These are phyloP conservation scores for Fusarium sp. DNA, from an alignment of 2,329 filamentous ascomycete genomes.

Conservation along the genomic window DNA sequence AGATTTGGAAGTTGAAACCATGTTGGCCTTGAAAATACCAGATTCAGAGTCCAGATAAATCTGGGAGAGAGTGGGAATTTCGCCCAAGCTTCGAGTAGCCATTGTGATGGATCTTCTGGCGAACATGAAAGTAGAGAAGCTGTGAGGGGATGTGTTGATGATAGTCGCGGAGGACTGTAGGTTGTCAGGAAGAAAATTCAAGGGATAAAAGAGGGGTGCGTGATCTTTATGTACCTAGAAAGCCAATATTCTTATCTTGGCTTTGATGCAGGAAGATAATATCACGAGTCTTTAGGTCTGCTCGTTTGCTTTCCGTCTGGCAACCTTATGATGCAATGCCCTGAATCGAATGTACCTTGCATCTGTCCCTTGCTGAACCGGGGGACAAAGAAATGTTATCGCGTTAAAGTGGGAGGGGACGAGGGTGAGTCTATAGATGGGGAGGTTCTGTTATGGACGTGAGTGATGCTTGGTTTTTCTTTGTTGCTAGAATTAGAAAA, in stretches of 20 bases:
- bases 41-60: conserved; percentile 68
- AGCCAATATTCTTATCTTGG: not conserved
- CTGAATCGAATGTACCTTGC: not conserved
- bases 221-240: not conserved
- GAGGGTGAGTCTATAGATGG: not conserved
- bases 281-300: not conserved
- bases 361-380: not conserved
- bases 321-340: conserved; percentile 9
- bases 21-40: conserved; percentile 29
- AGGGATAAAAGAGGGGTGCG: not conserved
- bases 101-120: conserved; percentile 48
- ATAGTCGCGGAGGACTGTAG: not conserved
- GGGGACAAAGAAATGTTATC: not conserved
- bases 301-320: not conserved
- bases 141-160: not conserved
- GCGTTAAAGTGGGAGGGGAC: not conserved
- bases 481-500: conserved; percentile 18
- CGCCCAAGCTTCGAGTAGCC: conserved; percentile 56
- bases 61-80: conserved; percentile 74
- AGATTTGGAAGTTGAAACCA: not conserved
- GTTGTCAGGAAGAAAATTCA: not conserved
- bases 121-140: conserved; percentile 39
- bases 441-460: not conserved
- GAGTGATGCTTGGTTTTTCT: conserved; percentile 1
- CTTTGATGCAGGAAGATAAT: not conserved